phyloP scores from a whole-genome alignment of 2,329 filamentous ascomycete species.

The Simplicillium aogashimaense region DNA sequence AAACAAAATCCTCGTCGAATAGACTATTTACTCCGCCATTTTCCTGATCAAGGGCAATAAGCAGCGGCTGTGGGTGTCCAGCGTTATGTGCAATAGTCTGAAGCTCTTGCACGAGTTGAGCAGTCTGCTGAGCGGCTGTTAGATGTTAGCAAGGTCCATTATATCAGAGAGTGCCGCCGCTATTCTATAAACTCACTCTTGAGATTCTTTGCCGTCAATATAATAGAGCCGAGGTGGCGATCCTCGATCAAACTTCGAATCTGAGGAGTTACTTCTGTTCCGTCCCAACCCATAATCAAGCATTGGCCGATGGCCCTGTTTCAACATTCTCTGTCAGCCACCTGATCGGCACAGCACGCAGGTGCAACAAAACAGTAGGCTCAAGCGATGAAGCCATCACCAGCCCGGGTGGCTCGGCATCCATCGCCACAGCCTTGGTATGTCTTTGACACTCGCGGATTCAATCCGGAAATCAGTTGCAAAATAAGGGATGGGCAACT shows the following conservation, averaged over 20 bases:
- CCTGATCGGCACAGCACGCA: too few species aligned
- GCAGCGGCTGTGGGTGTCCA: conserved; percentile 77
- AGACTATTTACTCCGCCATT: conserved; percentile 97
- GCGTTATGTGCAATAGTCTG: conserved; percentile 87
- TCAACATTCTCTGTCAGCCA: conserved; percentile 1
- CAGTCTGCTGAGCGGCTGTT: conserved; percentile 82
- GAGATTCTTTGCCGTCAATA: conserved; percentile 75
- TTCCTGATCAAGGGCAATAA: conserved; percentile 92
- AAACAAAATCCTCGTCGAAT: conserved; percentile 91
- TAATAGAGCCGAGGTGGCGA: conserved; percentile 80
- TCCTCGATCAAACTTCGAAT: conserved; percentile 72
- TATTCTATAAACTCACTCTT: conserved; percentile 49
- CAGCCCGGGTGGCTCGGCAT: neutral
- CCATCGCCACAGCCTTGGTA: neutral
- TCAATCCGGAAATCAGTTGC: neutral
- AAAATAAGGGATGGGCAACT: conserved; percentile 18
- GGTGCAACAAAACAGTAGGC: too few species aligned
- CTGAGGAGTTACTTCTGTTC: conserved; percentile 72
- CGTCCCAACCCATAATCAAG: conserved; percentile 80
- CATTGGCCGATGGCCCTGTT: conserved; percentile 62
- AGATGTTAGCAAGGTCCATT: conserved; percentile 12
- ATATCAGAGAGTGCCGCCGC: neutral
- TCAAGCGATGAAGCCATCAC: too few species aligned
- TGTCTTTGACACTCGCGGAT: neutral
- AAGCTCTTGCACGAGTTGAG: conserved; percentile 77